These are phyloP conservation scores for Quercus berberidifolia DNA, from an alignment of 306 rosid genomes.

Conservation along the genomic window DNA sequence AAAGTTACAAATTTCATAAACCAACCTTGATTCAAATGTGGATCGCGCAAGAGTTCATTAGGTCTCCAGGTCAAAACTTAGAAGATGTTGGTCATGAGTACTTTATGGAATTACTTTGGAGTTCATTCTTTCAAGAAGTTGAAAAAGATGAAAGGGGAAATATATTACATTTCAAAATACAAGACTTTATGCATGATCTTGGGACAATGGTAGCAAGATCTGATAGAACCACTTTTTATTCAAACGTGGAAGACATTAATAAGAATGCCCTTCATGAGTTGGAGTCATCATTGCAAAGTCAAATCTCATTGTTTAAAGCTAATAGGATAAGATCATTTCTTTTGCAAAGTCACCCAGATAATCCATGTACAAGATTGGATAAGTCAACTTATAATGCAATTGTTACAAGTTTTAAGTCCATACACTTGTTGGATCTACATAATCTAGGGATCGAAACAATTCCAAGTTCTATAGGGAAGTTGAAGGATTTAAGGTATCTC, in stretches of 20 bases:
- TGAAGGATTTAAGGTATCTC: conserved; percentile 25
- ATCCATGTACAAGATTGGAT: neutral
- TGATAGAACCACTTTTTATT: neutral
- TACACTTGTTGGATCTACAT: neutral
- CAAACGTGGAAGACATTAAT: too few relatives aligned
- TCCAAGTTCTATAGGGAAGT: conserved; percentile 10
- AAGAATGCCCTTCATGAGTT: too few relatives aligned
- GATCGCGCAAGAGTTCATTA: conserved; percentile 40
- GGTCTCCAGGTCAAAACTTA: neutral
- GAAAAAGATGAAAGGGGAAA: neutral
- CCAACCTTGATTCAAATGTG: conserved; percentile 27
- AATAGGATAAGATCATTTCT: conserved; percentile 21
- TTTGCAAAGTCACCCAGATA: neutral
- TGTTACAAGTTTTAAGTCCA: neutral
- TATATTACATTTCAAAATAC: conserved; percentile 11
- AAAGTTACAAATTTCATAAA: conserved; percentile 17
- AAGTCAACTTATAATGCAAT: neutral
- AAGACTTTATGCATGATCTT: conserved; percentile 40
- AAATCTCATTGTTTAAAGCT: neutral
- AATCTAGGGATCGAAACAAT: neutral
- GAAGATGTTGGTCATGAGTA: conserved; percentile 42
- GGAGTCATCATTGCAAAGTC: too few relatives aligned
- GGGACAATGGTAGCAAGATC: conserved; percentile 14
- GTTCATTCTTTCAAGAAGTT: conserved; percentile 31
- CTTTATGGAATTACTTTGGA: conserved; percentile 26